A percentile compares a stretch with the other conserved stretches of the same genome.
Conservation (phyloP, 768 basidiomycete genomes). For the Rhizopogon vinicolor region DNA sequence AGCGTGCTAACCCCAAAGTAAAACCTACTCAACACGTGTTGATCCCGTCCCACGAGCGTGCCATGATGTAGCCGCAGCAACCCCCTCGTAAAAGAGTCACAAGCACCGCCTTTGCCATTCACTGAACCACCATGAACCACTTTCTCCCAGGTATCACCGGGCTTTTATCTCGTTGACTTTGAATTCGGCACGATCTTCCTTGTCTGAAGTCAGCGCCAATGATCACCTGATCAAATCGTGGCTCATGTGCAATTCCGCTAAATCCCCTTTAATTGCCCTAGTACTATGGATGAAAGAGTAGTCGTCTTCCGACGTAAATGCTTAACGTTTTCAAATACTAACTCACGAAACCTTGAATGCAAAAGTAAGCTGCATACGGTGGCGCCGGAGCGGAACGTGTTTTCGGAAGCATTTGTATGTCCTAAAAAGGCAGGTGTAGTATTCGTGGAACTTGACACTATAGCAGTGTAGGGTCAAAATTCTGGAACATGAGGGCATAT, state of each 20-base stretch:
- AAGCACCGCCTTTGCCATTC: not conserved
- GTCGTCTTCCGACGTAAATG: not conserved
- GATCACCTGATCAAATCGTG: no score
- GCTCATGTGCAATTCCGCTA: not conserved
- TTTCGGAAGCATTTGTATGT: not conserved
- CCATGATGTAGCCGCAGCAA: constrained; percentile 22
- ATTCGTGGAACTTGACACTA: not conserved
- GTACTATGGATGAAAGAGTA: not conserved
- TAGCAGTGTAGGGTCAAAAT: not conserved
- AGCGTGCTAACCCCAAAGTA: constrained; percentile 26
- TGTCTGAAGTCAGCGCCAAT: not conserved
- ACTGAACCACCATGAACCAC: not conserved
- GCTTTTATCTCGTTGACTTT: not conserved
- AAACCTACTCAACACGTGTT: constrained; percentile 23
- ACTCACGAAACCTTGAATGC: not conserved
- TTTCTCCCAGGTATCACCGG: not conserved
- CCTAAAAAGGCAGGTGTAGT: constrained; percentile 1
- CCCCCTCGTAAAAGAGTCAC: not conserved
- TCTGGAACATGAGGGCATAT: not conserved
- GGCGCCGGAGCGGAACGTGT: no score
- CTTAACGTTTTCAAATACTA: not conserved
- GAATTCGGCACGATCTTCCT: not conserved
- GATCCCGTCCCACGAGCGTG: constrained; percentile 24
- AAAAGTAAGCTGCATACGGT: no score
- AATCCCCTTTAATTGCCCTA: not conserved